phyloP scores from a whole-genome alignment of 140 eudicot genomes.

The Bidens hawaiensis region DNA sequence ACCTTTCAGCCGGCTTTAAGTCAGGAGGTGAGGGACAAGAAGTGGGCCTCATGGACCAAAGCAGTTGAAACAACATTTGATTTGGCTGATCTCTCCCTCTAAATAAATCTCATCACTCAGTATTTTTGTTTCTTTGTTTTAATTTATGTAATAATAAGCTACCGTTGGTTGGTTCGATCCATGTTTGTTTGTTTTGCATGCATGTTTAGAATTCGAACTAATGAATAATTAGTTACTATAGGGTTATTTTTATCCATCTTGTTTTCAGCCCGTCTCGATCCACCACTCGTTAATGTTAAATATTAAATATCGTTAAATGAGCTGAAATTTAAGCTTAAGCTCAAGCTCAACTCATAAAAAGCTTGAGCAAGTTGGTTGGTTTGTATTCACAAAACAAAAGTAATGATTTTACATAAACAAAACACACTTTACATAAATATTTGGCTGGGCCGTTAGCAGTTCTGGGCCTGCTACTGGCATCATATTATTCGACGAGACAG shows the following conservation, averaged over 20 bases:
- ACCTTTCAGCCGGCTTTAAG: constrained; percentile 44
- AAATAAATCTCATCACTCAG: background rate
- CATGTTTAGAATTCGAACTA: background rate
- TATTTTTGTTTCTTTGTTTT: constrained; percentile 1
- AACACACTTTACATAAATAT: no score
- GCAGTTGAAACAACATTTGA: constrained; percentile 83
- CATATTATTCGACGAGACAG: no score
- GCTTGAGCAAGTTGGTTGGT: no score
- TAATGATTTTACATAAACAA: no score
- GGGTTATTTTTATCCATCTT: background rate
- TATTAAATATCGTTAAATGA: no score
- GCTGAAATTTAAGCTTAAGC: no score
- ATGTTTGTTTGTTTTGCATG: background rate
- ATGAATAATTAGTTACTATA: no score
- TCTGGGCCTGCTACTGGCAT: no score
- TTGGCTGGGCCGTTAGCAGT: no score
- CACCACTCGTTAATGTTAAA: background rate
- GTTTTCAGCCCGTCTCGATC: background rate
- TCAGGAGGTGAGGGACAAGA: constrained; percentile 71
- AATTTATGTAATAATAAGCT: constrained; percentile 6
- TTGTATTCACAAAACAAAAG: no score
- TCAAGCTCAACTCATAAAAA: no score
- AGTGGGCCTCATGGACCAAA: constrained; percentile 84
- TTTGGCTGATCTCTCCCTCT: constrained; percentile 84
- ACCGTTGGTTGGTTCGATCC: background rate